Percentiles rank a stretch among this genome's conserved stretches.
Evolutionary conservation across 2,329 filamentous ascomycete species (phyloP).

Genomic region (Daldinia eschscholtzii): DNA sequence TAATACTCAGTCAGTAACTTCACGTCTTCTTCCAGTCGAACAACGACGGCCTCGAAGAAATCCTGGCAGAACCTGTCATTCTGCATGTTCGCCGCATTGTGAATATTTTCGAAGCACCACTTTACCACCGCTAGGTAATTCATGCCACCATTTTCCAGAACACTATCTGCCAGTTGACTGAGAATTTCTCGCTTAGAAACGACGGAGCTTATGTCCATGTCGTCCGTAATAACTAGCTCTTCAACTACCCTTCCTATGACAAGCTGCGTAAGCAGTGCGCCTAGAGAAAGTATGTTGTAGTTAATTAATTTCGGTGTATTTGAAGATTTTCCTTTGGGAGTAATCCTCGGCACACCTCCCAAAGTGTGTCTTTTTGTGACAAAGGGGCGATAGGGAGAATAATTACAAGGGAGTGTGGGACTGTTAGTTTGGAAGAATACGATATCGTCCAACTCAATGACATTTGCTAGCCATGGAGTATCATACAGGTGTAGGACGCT

Average conservation of each 20-base stretch:
- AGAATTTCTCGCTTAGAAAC: not conserved
- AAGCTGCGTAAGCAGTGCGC: not conserved
- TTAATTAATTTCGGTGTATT: not conserved
- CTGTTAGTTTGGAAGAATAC: not conserved
- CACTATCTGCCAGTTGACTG: not conserved
- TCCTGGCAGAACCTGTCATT: not conserved
- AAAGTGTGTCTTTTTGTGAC: not conserved
- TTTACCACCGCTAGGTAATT: not conserved
- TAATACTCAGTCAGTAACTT: not conserved
- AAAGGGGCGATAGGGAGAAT: not conserved
- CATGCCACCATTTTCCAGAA: not conserved
- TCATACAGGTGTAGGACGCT: not conserved
- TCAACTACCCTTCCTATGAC: not conserved
- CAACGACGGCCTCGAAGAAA: not conserved
- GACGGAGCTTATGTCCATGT: not conserved
- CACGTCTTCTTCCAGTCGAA: not conserved
- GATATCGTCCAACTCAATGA: not conserved
- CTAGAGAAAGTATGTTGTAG: not conserved
- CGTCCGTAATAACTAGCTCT: not conserved
- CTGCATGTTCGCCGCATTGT: not conserved
- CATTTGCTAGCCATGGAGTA: not conserved
- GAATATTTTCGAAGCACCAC: not conserved
- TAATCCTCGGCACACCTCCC: not conserved
- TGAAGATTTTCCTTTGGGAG: not conserved
- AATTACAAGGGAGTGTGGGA: not conserved